These are phyloP conservation scores for Fraxinus anomala DNA, from an alignment of 257 asterid genomes.

Conservation along the genomic window DNA sequence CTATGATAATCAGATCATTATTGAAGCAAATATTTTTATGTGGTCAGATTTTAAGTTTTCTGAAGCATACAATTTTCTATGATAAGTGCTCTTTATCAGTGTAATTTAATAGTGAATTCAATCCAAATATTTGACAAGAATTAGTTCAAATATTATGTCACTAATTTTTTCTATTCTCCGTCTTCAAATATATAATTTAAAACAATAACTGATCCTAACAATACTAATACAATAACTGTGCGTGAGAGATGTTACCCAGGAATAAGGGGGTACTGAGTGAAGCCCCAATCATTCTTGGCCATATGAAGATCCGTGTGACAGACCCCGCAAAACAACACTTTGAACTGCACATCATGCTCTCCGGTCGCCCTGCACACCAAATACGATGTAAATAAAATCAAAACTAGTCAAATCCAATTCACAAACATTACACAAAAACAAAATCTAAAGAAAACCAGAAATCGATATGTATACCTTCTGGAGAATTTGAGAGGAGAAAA, in stretches of 20 bases:
- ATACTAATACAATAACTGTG: background rate
- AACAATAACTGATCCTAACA: background rate
- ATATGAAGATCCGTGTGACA: slow-evolving; percentile 59
- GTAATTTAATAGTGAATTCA: too few species aligned
- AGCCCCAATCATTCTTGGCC: slow-evolving; percentile 56
- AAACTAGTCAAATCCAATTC: background rate
- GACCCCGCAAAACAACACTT: slow-evolving; percentile 51
- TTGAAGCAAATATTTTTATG: too few species aligned
- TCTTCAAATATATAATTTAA: background rate
- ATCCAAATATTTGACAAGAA: background rate
- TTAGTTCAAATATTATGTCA: background rate
- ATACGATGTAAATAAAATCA: background rate
- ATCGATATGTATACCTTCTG: slow-evolving; percentile 42
- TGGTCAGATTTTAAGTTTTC: too few species aligned
- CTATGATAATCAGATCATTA: too few species aligned
- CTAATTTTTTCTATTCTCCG: background rate
- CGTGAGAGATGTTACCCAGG: slow-evolving; percentile 43
- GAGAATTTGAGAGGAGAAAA: slow-evolving; percentile 58
- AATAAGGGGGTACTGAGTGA: slow-evolving; percentile 43
- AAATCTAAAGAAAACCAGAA: background rate
- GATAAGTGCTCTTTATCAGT: too few species aligned
- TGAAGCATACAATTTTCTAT: too few species aligned
- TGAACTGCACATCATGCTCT: slow-evolving; percentile 51
- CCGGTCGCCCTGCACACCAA: slow-evolving; percentile 37
- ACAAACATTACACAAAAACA: background rate